phyloP scores from a whole-genome alignment of 192 early-diverging fungal species.

The Umbelopsis sp. region DNA sequence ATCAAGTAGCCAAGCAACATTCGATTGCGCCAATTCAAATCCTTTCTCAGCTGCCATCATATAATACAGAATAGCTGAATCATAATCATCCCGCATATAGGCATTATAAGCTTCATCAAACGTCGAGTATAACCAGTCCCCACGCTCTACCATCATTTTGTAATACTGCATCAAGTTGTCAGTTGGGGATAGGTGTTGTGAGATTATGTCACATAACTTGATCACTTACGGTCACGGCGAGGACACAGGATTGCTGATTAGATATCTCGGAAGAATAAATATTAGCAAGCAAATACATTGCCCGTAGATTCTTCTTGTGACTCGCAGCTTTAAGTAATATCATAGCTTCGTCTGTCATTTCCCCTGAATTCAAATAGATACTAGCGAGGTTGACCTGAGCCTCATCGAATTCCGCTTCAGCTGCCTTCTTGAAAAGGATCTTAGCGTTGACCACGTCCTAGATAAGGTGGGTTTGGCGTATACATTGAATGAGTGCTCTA shows the following conservation, averaged over 20 bases:
- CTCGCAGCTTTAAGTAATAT: conserved; percentile 62
- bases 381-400: conserved; percentile 78
- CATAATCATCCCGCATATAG: conserved; percentile 62
- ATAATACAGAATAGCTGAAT: conserved; percentile 73
- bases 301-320: conserved; percentile 66
- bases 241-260: conserved; percentile 56
- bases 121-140: conserved; percentile 80
- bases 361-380: conserved; percentile 37
- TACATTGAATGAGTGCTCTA: no score
- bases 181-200: no score
- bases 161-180: conserved; percentile 70
- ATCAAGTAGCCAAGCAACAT: conserved; percentile 91
- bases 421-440: conserved; percentile 68
- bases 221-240: conserved; percentile 62
- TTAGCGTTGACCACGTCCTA: conserved; percentile 60
- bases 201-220: no score
- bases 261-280: conserved; percentile 61
- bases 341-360: conserved; percentile 41
- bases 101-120: conserved; percentile 59
- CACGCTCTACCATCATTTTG: conserved; percentile 81
- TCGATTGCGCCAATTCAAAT: conserved; percentile 83
- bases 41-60: conserved; percentile 89
- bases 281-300: conserved; percentile 81
- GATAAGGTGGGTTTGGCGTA: not conserved
- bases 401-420: conserved; percentile 69